These are phyloP conservation scores for Leccinum barrowsii DNA, from an alignment of 768 basidiomycete genomes.

Conservation along the genomic window DNA sequence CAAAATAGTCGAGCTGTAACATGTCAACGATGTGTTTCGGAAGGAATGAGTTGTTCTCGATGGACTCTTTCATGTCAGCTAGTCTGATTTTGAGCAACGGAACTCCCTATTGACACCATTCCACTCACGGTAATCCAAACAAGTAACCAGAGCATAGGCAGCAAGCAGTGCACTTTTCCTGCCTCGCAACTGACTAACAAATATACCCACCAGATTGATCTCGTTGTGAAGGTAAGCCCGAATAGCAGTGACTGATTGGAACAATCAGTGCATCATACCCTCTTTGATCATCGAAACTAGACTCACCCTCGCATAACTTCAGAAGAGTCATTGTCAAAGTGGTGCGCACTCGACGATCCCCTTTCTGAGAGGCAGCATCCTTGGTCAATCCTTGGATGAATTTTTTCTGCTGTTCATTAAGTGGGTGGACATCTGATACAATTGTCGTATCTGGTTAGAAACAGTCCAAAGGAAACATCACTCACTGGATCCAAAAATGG, in stretches of 20 bases:
- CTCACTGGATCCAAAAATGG: no score
- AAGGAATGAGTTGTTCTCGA: slow-evolving; percentile 3
- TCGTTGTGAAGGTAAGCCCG: slow-evolving; percentile 9
- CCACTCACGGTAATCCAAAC: slow-evolving; percentile 14
- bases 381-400: no score
- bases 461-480: no score
- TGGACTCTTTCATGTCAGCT: slow-evolving; percentile 13
- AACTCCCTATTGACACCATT: not conserved
- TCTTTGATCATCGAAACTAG: not conserved
- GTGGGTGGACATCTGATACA: no score
- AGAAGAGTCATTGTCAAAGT: slow-evolving; percentile 22
- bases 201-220: not conserved
- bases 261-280: not conserved
- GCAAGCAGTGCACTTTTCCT: slow-evolving; percentile 18
- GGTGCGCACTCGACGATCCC: slow-evolving; percentile 14
- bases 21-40: slow-evolving; percentile 14
- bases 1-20: slow-evolving; percentile 21
- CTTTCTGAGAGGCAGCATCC: not conserved
- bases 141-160: slow-evolving; percentile 18
- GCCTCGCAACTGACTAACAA: slow-evolving; percentile 16
- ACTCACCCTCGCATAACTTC: slow-evolving; percentile 20
- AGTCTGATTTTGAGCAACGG: not conserved
- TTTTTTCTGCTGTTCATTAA: no score
- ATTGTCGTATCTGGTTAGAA: no score
- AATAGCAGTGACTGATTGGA: slow-evolving; percentile 5